phyloP scores from a whole-genome alignment of 179 eudicot genomes.

The Carnegiea gigantea region DNA sequence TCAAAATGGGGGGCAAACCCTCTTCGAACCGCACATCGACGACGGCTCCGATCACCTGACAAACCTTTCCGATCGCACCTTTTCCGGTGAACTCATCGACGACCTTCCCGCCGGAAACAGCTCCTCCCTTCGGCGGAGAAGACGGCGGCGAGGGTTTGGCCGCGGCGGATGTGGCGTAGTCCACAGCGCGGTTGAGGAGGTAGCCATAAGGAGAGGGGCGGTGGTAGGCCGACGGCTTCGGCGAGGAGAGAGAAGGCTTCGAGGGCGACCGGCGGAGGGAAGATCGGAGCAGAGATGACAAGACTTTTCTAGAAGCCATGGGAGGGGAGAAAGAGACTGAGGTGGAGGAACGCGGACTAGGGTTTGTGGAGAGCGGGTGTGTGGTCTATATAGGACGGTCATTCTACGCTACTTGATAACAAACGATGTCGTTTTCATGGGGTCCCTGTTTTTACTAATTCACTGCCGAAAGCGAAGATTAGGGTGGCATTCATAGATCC shows the following conservation, averaged over 20 bases:
- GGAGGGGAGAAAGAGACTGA: conserved; percentile 1
- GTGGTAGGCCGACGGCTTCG: conserved; percentile 25
- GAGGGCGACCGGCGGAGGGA: conserved; percentile 49
- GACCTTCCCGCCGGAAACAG: conserved; percentile 51
- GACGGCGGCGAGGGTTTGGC: conserved; percentile 33
- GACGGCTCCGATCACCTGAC: conserved; percentile 98
- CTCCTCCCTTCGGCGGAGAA: conserved; percentile 6
- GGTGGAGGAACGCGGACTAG: conserved; percentile 19
- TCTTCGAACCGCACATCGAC: conserved; percentile 80
- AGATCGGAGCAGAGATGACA: conserved; percentile 76
- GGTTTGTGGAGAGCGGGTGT: conserved; percentile 30
- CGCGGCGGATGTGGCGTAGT: conserved; percentile 45
- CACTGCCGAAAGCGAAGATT: conserved; percentile 11
- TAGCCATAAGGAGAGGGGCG: conserved; percentile 54
- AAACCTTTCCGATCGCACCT: conserved; percentile 80
- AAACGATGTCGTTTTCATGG: conserved; percentile 16
- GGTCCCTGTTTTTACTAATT: conserved; percentile 3
- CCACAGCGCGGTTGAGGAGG: conserved; percentile 55
- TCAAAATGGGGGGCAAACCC: conserved; percentile 87
- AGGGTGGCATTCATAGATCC: background rate
- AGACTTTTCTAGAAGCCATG: conserved; percentile 73
- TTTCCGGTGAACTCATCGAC: conserved; percentile 91
- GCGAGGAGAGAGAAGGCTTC: conserved; percentile 32
- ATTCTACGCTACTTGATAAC: background rate
- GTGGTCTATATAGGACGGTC: conserved; percentile 17